Conservation (phyloP, 768 basidiomycete species). For the Pleurotus sapidus region DNA sequence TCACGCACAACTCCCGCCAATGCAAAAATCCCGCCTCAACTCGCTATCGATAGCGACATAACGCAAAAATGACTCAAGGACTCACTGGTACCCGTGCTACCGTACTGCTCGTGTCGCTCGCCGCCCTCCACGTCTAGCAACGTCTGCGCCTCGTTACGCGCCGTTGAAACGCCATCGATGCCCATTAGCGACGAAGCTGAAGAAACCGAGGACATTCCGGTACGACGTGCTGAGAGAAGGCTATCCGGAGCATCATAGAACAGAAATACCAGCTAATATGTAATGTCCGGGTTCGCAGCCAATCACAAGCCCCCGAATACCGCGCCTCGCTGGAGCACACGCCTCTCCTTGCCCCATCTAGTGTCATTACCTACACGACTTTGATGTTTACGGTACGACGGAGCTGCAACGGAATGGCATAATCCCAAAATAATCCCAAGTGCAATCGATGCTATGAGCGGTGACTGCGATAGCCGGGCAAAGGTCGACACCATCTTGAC, state of each 20-base stretch:
- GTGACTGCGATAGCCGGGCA: no score
- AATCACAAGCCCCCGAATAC: background rate
- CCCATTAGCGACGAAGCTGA: slow-evolving; percentile 5
- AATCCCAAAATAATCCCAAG: no score
- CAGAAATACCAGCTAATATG: background rate
- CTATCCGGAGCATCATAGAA: slow-evolving; percentile 1
- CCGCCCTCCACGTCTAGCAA: slow-evolving; percentile 1
- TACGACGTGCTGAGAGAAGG: background rate
- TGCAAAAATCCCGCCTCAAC: background rate
- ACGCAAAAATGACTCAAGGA: background rate
- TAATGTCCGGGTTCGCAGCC: background rate
- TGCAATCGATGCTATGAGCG: no score
- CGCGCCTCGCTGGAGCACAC: background rate
- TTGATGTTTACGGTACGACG: no score
- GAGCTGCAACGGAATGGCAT: no score
- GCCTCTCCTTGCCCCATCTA: no score
- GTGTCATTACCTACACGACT: no score
- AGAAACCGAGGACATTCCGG: slow-evolving; percentile 3
- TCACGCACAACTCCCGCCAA: background rate
- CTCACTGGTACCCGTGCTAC: background rate
- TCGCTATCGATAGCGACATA: background rate
- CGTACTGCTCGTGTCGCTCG: background rate
- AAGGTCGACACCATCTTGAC: no score
- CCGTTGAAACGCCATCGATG: background rate
- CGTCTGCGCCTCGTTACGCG: background rate